phyloP scores from a whole-genome alignment of 495 filamentous ascomycete genomes.

The Paragyromitra xinjiangensis region DNA sequence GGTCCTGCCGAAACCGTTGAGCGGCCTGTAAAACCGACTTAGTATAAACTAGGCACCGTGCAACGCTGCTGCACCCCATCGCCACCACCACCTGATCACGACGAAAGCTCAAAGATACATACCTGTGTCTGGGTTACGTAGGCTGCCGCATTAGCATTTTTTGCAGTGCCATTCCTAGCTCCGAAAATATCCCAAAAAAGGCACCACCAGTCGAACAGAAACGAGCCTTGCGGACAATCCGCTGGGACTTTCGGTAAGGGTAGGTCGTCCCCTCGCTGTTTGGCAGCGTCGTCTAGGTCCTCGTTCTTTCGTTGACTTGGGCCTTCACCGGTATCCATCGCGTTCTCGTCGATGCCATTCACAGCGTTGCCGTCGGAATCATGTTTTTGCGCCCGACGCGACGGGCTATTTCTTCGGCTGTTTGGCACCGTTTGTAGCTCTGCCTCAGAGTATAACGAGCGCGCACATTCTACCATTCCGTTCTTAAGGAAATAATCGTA shows the following conservation, averaged over 20 bases:
- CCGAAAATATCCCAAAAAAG: slow-evolving; percentile 95
- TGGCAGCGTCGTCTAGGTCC: slow-evolving; percentile 53
- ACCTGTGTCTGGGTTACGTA: slow-evolving; percentile 87
- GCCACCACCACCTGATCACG: slow-evolving; percentile 6
- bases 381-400: slow-evolving; percentile 58
- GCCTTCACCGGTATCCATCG: slow-evolving; percentile 73
- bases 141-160: slow-evolving; percentile 33
- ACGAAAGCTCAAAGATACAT: slow-evolving; percentile 54
- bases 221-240: slow-evolving; percentile 73
- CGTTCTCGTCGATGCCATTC: slow-evolving; percentile 81
- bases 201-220: slow-evolving; percentile 93
- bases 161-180: slow-evolving; percentile 64
- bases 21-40: slow-evolving; percentile 38
- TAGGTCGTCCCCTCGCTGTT: slow-evolving; percentile 72
- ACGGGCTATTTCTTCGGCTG: slow-evolving; percentile 52
- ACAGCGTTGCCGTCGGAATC: slow-evolving; percentile 70
- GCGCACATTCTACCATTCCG: slow-evolving; percentile 80
- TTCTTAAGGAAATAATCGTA: slow-evolving; percentile 94
- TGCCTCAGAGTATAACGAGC: slow-evolving; percentile 66
- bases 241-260: slow-evolving; percentile 74
- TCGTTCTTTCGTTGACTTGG: slow-evolving; percentile 56
- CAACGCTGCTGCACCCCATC: not conserved
- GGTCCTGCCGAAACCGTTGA: slow-evolving; percentile 64
- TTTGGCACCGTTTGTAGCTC: slow-evolving; percentile 47
- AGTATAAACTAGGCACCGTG: slow-evolving; percentile 11